Evolutionary conservation across 2,329 filamentous ascomycete species (phyloP).

Genomic region (Penicillium sp.): DNA sequence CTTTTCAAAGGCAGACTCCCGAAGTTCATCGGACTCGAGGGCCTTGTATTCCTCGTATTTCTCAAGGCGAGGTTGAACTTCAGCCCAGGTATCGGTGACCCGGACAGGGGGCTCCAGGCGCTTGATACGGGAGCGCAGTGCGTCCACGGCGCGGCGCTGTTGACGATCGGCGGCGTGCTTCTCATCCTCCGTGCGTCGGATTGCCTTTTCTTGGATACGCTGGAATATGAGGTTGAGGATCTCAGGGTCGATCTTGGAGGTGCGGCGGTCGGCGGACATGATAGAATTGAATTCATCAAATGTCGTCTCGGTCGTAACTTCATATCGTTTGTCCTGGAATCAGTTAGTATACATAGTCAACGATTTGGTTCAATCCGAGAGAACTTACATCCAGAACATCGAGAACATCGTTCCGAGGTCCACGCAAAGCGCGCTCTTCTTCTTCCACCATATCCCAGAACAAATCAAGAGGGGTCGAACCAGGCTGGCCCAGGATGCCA

Average conservation of each 20-base stretch:
- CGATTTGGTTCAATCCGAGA: neutral
- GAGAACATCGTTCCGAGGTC: constrained; percentile 76
- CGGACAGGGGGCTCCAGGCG: constrained; percentile 82
- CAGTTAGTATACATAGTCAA: constrained; percentile 38
- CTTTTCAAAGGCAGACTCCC: constrained; percentile 85
- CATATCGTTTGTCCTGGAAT: constrained; percentile 79
- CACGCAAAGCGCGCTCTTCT: constrained; percentile 82
- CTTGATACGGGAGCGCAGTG: constrained; percentile 81
- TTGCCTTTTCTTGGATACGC: constrained; percentile 81
- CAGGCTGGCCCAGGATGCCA: constrained; percentile 77
- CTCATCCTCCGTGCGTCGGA: constrained; percentile 79
- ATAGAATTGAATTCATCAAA: constrained; percentile 83
- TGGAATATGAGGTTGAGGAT: constrained; percentile 80
- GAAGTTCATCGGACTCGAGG: constrained; percentile 77
- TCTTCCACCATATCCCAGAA: constrained; percentile 97
- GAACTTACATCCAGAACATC: constrained; percentile 80
- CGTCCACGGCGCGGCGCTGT: constrained; percentile 80
- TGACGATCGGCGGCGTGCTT: constrained; percentile 78
- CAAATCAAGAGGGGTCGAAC: constrained; percentile 82
- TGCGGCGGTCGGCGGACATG: constrained; percentile 82
- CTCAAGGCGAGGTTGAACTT: constrained; percentile 75
- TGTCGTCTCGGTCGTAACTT: constrained; percentile 80
- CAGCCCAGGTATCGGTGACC: constrained; percentile 80
- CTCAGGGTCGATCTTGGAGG: constrained; percentile 80
- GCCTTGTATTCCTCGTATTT: constrained; percentile 82